A percentile compares a stretch with the other conserved stretches of the same genome.
Conservation (phyloP, 2,329 filamentous ascomycete genomes). For the Colletotrichum melonis region DNA sequence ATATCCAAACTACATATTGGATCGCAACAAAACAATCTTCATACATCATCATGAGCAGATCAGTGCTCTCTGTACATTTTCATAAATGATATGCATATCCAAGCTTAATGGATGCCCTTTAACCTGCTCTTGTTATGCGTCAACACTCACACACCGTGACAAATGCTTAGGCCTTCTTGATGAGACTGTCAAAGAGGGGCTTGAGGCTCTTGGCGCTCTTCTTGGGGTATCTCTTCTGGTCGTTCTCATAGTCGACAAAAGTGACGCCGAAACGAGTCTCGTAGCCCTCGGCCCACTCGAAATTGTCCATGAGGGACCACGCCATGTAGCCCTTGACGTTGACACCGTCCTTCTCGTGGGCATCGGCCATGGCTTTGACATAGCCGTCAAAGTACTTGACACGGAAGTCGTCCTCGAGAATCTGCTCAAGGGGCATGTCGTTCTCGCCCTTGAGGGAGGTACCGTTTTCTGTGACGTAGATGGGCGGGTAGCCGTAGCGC, state of each 20-base stretch:
- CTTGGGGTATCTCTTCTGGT: conserved; percentile 84
- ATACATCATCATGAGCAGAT: conserved; percentile 22
- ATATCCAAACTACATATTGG: conserved; percentile 8
- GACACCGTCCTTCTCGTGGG: conserved; percentile 78
- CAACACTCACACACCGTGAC: neutral
- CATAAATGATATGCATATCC: conserved; percentile 16
- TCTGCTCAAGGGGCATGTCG: conserved; percentile 75
- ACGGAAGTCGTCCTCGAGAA: conserved; percentile 85
- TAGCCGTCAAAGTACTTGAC: conserved; percentile 84
- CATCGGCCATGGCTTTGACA: conserved; percentile 80
- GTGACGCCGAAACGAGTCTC: conserved; percentile 87
- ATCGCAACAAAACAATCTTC: conserved; percentile 4
- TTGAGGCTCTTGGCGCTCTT: conserved; percentile 82
- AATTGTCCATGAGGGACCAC: conserved; percentile 92
- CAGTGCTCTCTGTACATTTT: conserved; percentile 9
- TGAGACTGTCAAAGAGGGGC: conserved; percentile 76
- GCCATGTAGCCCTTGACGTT: conserved; percentile 85
- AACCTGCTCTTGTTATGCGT: neutral
- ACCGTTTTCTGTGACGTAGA: conserved; percentile 91
- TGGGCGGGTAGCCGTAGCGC: conserved; percentile 79
- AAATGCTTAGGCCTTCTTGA: conserved; percentile 66
- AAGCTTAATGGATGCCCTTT: neutral
- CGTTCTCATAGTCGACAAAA: conserved; percentile 83
- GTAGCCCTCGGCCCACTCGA: conserved; percentile 93
- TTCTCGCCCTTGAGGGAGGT: conserved; percentile 88